A percentile compares a stretch with the other conserved stretches of the same genome.
These are phyloP conservation scores for Dittrichia graveolens DNA, from an alignment of 129 eudicot species.

Conservation along the genomic window DNA sequence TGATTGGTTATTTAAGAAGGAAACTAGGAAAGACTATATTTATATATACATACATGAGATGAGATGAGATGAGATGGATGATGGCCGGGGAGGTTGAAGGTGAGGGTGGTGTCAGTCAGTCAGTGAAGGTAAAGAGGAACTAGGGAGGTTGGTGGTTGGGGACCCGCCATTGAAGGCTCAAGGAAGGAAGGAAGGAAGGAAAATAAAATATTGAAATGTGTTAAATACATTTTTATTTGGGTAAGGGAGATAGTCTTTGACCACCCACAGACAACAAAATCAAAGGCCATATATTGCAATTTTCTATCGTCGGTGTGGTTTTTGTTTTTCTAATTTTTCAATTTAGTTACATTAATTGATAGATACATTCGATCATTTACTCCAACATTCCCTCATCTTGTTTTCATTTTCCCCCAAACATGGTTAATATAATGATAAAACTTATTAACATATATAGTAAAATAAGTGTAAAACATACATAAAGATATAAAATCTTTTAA, in stretches of 20 bases:
- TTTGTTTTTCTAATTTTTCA: neutral
- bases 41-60: too few relatives aligned
- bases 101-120: conserved; percentile 6
- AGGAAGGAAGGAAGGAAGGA: conserved; percentile 6
- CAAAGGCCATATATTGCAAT: neutral
- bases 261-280: conserved; percentile 25
- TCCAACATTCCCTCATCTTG: too few relatives aligned
- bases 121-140: neutral
- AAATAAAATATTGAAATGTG: neutral
- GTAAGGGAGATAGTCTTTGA: neutral
- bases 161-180: conserved; percentile 22
- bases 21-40: neutral
- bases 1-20: neutral
- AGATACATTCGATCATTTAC: too few relatives aligned
- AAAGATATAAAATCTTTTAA: too few relatives aligned
- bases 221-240: neutral
- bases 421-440: too few relatives aligned
- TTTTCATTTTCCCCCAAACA: too few relatives aligned
- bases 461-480: too few relatives aligned
- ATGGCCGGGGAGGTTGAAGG: too few relatives aligned
- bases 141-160: conserved; percentile 19
- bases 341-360: neutral
- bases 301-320: conserved; percentile 29
- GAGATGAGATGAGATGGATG: too few relatives aligned
- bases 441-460: too few relatives aligned